phyloP scores from a whole-genome alignment of 805 yeast genomes.

The Isabelozyma rhagii region DNA sequence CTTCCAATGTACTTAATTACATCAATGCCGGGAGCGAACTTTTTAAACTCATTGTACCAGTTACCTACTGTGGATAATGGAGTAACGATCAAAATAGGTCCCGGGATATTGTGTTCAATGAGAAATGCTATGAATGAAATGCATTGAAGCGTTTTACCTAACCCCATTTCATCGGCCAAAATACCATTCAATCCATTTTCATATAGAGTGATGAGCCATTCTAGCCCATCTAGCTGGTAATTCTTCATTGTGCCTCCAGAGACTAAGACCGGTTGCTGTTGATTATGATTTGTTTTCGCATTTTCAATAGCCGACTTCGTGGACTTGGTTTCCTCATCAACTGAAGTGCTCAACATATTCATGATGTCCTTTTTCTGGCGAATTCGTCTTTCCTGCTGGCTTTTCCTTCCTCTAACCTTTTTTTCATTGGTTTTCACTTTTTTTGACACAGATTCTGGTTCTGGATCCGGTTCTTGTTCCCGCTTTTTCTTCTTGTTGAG shows the following conservation, averaged over 20 bases:
- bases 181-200: constrained; percentile 95
- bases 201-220: constrained; percentile 84
- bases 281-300: constrained; percentile 20
- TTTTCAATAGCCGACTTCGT: constrained; percentile 21
- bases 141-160: constrained; percentile 91
- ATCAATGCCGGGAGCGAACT: constrained; percentile 69
- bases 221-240: constrained; percentile 86
- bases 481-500: constrained; percentile 20
- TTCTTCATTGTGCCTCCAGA: constrained; percentile 62
- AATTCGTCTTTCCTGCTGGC: constrained; percentile 6
- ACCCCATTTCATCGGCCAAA: constrained; percentile 96
- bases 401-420: constrained; percentile 3
- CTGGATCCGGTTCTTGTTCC: constrained; percentile 5
- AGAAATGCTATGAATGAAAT: constrained; percentile 75
- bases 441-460: constrained; percentile 18
- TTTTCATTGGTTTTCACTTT: constrained; percentile 8
- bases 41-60: constrained; percentile 72
- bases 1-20: constrained; percentile 64
- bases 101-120: constrained; percentile 71
- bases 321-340: constrained; percentile 13
- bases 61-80: constrained; percentile 84
- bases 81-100: constrained; percentile 76
- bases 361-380: constrained; percentile 10
- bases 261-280: constrained; percentile 29
- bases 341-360: constrained; percentile 13